phyloP scores from a whole-genome alignment of 1,284 basidiomycete genomes.

The Rhizopogon parksii region DNA sequence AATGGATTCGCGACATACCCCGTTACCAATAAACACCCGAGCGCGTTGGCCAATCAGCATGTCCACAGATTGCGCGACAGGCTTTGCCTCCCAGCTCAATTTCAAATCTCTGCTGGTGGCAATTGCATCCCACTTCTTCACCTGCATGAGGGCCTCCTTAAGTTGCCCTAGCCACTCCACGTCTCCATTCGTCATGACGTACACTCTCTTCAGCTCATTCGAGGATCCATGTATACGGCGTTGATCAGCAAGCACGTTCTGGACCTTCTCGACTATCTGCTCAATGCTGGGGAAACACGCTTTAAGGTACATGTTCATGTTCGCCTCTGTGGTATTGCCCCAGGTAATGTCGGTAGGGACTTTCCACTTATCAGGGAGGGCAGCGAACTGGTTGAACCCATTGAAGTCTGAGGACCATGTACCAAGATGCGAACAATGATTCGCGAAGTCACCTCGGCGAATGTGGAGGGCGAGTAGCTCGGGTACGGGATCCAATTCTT shows the following conservation, averaged over 20 bases:
- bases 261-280: slow-evolving; percentile 38
- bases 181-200: slow-evolving; percentile 39
- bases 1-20: slow-evolving; percentile 31
- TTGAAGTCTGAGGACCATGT: slow-evolving; percentile 28
- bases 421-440: slow-evolving; percentile 27
- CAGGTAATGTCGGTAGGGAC: slow-evolving; percentile 17
- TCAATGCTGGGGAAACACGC: slow-evolving; percentile 45
- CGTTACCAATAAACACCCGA: slow-evolving; percentile 49
- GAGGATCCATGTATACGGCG: slow-evolving; percentile 9
- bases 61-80: slow-evolving; percentile 43
- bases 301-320: slow-evolving; percentile 27
- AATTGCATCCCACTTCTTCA: slow-evolving; percentile 34
- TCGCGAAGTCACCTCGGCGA: slow-evolving; percentile 33
- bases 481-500: slow-evolving; percentile 20
- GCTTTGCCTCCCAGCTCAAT: slow-evolving; percentile 39
- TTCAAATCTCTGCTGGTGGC: slow-evolving; percentile 38
- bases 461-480: slow-evolving; percentile 32
- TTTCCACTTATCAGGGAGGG: slow-evolving; percentile 33
- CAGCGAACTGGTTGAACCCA: slow-evolving; percentile 40
- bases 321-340: slow-evolving; percentile 24
- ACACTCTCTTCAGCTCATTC: slow-evolving; percentile 29
- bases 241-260: slow-evolving; percentile 30
- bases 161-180: slow-evolving; percentile 29
- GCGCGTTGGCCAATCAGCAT: slow-evolving; percentile 46
- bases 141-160: slow-evolving; percentile 24